Evolutionary conservation across 2,329 filamentous ascomycete species (phyloP), one percentile per base, ranked within the genome.

Genomic region (Gliomastix tumulicola): DNA sequence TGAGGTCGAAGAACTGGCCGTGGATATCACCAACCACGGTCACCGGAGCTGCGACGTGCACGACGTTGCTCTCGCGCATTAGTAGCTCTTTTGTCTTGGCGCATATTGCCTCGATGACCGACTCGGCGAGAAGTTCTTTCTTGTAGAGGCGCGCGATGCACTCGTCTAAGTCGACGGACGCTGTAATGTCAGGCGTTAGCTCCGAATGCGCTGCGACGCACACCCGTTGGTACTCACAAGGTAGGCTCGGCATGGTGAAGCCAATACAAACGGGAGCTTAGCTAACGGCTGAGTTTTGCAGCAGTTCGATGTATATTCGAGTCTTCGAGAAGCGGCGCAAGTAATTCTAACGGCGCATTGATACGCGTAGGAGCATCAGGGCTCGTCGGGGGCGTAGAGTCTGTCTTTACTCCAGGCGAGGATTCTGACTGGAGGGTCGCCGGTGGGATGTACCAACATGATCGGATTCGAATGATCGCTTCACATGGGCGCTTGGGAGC

Each of bases 51-150:
- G 81, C 80, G 44, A 98, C 94, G 61, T 98, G 92, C 42, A 98
- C 92, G 44, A 98, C 92, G 65, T 98, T 98, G 76, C 90, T 97
- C 78, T 98, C 92, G 58, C 94, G 90, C 92, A 98, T 98, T 49
- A 98, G 76, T 50, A 98, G 74, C 69, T 98, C 92, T 59, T 98
- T 98, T 17, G 94, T 92, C 63, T 98, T 98, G 62, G 92, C 89
- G 69, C 92, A 98, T 79, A 98, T 90, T 54, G 92, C 92, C 68
- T 98, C 92, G 63, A 98, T 90, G 48, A 98, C 89, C 30, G 90
- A 95, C 65, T 98, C 92, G 53, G 92, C 89, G 41, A 98, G 79
- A 41, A 98, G 78, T 62, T 97, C 92, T 61, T 95, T 96, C 58
- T 92, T 90, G 68, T 97, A 97, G 37, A 98, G 78, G 49, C 90